phyloP scores from a whole-genome alignment of 2,329 filamentous ascomycete genomes.

The Alternaria incomplexa region DNA sequence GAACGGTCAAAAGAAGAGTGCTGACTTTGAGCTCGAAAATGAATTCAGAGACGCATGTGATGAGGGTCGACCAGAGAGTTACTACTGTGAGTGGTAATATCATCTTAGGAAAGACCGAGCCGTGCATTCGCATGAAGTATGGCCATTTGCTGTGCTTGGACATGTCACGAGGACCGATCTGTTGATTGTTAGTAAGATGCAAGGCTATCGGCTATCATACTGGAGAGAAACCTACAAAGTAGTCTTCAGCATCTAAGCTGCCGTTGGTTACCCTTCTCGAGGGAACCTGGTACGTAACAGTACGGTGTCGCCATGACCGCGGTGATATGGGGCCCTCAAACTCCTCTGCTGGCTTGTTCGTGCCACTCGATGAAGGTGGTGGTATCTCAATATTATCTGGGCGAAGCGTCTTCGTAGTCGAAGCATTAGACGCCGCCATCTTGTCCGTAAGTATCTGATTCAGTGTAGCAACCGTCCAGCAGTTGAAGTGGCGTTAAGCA shows the following conservation, averaged over 20 bases:
- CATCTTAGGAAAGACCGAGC: constrained; percentile 76
- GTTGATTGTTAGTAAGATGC: constrained; percentile 12
- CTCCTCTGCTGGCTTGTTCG: constrained; percentile 11
- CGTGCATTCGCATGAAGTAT: constrained; percentile 75
- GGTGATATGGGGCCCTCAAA: constrained; percentile 36
- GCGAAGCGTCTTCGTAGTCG: constrained; percentile 37
- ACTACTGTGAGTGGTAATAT: constrained; percentile 71
- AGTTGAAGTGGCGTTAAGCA: constrained; percentile 20
- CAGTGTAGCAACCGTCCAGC: constrained; percentile 40
- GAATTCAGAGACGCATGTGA: constrained; percentile 59
- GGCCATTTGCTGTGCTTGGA: constrained; percentile 79
- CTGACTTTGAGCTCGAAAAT: constrained; percentile 62
- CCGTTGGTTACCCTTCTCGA: constrained; percentile 37
- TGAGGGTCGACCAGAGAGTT: constrained; percentile 68
- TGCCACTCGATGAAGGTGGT: constrained; percentile 27
- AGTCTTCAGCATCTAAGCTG: constrained; percentile 60
- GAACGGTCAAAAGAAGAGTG: constrained; percentile 74
- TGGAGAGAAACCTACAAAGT: constrained; percentile 59
- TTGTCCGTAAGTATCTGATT: constrained; percentile 5
- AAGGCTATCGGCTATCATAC: too few species aligned
- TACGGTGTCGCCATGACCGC: constrained; percentile 40
- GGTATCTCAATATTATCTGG: constrained; percentile 41
- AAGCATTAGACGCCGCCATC: constrained; percentile 38
- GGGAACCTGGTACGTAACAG: constrained; percentile 33
- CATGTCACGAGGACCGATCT: constrained; percentile 70